phyloP scores from a whole-genome alignment of 164 flowering plant genomes.

The Tinospora cordifolia region DNA sequence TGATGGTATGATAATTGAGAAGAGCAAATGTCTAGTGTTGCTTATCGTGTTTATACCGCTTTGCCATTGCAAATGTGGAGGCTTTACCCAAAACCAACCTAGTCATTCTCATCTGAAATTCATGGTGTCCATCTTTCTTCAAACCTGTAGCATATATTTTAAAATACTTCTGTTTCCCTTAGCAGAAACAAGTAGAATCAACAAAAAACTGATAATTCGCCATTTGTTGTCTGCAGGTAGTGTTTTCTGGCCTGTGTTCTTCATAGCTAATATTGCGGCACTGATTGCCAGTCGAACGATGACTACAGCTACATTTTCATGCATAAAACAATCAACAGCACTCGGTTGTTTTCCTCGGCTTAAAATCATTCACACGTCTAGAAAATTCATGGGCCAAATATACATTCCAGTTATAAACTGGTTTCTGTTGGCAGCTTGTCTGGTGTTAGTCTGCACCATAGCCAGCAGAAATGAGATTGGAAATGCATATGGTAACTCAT shows the following conservation, averaged over 20 bases:
- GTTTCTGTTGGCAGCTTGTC: constrained; percentile 71
- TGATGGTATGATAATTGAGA: not conserved
- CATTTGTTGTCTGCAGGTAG: constrained; percentile 46
- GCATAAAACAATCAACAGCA: constrained; percentile 88
- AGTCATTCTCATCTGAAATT: not conserved
- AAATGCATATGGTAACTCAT: constrained; percentile 53
- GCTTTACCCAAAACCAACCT: constrained; percentile 1
- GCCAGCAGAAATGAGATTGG: constrained; percentile 84
- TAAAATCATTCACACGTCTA: constrained; percentile 90
- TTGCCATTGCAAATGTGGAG: not conserved
- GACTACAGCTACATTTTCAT: constrained; percentile 97
- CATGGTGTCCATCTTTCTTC: not conserved
- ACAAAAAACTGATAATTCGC: not conserved
- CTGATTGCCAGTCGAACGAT: constrained; percentile 92
- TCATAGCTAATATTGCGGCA: constrained; percentile 90
- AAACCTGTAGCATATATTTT: too few species aligned
- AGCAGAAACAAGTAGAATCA: not conserved
- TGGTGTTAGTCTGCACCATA: constrained; percentile 63
- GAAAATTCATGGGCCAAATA: constrained; percentile 97
- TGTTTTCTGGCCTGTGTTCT: constrained; percentile 79
- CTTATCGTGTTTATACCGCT: not conserved
- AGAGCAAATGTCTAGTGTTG: not conserved
- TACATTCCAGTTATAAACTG: constrained; percentile 94
- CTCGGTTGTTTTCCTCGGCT: constrained; percentile 99
- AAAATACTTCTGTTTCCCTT: not conserved